A percentile compares a stretch with the other conserved stretches of the same genome.
Conservation (phyloP, 306 rosid species). For the Albizia julibrissin region DNA sequence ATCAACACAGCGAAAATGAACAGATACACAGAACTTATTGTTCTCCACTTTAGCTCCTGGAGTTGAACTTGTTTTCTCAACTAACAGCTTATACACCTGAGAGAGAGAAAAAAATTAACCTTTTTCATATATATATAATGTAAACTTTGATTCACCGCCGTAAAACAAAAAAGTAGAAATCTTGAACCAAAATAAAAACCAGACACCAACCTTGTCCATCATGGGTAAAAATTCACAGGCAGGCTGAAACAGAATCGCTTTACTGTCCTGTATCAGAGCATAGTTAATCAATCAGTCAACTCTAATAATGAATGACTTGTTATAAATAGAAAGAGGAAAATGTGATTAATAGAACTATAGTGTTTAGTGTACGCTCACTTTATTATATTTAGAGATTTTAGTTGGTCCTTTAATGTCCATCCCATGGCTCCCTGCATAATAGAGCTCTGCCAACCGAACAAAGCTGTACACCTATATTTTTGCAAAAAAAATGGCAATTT, state of each 20-base stretch:
- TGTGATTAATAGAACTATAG: slow-evolving; percentile 13
- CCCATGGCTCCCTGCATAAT: slow-evolving; percentile 96
- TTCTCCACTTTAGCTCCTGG: slow-evolving; percentile 77
- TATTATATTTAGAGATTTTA: slow-evolving; percentile 64
- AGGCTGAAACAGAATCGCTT: slow-evolving; percentile 73
- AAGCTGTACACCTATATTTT: slow-evolving; percentile 68
- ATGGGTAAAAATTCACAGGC: slow-evolving; percentile 84
- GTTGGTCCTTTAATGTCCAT: slow-evolving; percentile 93
- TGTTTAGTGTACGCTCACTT: slow-evolving; percentile 50
- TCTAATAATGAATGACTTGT: too few relatives aligned
- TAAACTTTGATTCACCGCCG: background rate
- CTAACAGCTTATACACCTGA: slow-evolving; percentile 58
- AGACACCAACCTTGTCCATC: slow-evolving; percentile 61
- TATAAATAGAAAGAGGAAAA: background rate
- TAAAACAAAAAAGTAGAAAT: background rate
- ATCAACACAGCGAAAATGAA: slow-evolving; percentile 86
- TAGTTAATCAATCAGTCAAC: background rate
- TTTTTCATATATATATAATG: too few relatives aligned
- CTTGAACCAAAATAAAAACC: slow-evolving; percentile 33
- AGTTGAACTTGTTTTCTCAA: slow-evolving; percentile 69
- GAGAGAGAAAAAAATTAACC: background rate
- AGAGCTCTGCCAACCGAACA: slow-evolving; percentile 77
- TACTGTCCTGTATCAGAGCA: slow-evolving; percentile 46
- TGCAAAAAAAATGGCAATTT: background rate
- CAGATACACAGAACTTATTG: slow-evolving; percentile 81